These are phyloP conservation scores for Ensete glaucum DNA, from an alignment of 176 grass and related monocot genomes.

Conservation along the genomic window DNA sequence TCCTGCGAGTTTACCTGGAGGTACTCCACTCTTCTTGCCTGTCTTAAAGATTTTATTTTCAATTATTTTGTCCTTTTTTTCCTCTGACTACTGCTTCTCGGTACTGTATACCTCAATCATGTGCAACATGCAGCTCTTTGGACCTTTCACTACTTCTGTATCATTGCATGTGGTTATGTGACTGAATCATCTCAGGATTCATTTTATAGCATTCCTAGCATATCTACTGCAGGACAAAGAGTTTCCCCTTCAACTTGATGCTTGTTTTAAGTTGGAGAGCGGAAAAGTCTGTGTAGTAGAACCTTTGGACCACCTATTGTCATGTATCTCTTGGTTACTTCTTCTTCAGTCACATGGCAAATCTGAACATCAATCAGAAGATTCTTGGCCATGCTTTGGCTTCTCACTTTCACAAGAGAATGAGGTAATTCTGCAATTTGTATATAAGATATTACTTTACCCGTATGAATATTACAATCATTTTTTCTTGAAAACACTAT, in stretches of 20 bases:
- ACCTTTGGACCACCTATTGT: slow-evolving; percentile 63
- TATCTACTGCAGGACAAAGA: slow-evolving; percentile 33
- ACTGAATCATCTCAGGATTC: too few relatives aligned
- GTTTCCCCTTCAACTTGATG: slow-evolving; percentile 52
- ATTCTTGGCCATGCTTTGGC: slow-evolving; percentile 63
- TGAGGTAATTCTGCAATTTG: slow-evolving; percentile 43
- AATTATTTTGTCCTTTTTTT: background rate
- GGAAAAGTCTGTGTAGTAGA: slow-evolving; percentile 55
- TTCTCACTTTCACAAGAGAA: slow-evolving; percentile 74
- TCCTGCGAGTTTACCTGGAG: slow-evolving; percentile 62
- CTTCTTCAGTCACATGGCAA: slow-evolving; percentile 35
- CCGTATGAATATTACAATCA: background rate
- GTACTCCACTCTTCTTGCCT: slow-evolving; percentile 14
- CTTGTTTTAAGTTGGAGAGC: slow-evolving; percentile 58
- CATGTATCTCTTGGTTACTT: slow-evolving; percentile 58
- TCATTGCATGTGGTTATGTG: too few relatives aligned
- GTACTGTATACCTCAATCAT: slow-evolving; percentile 8
- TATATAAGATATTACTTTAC: slow-evolving; percentile 19
- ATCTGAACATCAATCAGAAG: slow-evolving; percentile 34
- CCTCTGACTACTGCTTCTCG: background rate
- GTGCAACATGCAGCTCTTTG: slow-evolving; percentile 15
- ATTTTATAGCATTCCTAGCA: background rate
- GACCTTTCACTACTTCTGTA: slow-evolving; percentile 18
- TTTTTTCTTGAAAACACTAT: slow-evolving; percentile 19
- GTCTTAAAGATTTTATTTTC: background rate